Evolutionary conservation across 75 land plant genomes (phyloP).

Genomic region (Pinus taeda): DNA sequence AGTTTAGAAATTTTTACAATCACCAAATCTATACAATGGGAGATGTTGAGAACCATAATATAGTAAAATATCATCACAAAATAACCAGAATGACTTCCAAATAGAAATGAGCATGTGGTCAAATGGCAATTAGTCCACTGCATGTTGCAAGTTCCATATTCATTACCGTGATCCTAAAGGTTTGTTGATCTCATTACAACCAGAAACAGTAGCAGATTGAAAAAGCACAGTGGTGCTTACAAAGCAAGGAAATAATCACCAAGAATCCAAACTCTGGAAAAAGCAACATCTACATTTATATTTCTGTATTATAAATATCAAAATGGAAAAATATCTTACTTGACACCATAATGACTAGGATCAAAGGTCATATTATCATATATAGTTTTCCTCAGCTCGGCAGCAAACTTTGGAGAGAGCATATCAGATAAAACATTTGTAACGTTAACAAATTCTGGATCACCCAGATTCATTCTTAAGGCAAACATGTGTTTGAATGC

Average conservation of each 20-base stretch:
- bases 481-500: conserved; percentile 82
- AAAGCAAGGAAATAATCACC: conserved; percentile 1
- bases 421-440: conserved; percentile 52
- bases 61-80: too few relatives aligned
- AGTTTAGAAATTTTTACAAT: too few relatives aligned
- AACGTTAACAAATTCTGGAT: conserved; percentile 72
- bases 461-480: conserved; percentile 78
- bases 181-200: not conserved
- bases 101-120: too few relatives aligned
- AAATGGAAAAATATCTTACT: conserved; percentile 30
- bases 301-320: not conserved
- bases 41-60: too few relatives aligned
- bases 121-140: too few relatives aligned
- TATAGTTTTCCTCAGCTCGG: conserved; percentile 50
- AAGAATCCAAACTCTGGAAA: not conserved
- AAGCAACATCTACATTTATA: not conserved
- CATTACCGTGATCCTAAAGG: too few relatives aligned
- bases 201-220: not conserved
- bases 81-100: too few relatives aligned
- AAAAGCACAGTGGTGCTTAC: not conserved
- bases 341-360: conserved; percentile 69
- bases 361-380: conserved; percentile 68
- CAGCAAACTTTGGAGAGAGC: conserved; percentile 74
- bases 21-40: too few relatives aligned
- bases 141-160: too few relatives aligned